Conservation (phyloP, 2,329 filamentous ascomycete genomes). For the Xylariomycetidae sp. region DNA sequence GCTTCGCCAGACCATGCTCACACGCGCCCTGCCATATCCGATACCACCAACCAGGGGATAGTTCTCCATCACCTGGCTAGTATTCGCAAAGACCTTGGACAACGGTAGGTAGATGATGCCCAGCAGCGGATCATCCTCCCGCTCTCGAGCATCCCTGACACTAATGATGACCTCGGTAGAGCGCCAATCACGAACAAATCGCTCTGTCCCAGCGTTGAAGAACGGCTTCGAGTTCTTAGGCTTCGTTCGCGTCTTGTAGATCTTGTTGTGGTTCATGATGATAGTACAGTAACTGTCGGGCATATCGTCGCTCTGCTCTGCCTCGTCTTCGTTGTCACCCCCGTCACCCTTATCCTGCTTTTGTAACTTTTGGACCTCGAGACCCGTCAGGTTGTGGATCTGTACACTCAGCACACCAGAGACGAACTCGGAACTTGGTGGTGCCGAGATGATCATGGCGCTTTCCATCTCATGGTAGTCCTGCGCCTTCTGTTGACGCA, state of each 20-base stretch:
- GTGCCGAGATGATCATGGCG: slow-evolving; percentile 63
- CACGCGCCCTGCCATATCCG: slow-evolving; percentile 63
- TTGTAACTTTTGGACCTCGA: slow-evolving; percentile 57
- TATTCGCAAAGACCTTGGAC: slow-evolving; percentile 54
- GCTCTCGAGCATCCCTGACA: slow-evolving; percentile 62
- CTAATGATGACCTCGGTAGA: slow-evolving; percentile 63
- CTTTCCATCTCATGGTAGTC: slow-evolving; percentile 59
- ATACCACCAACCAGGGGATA: slow-evolving; percentile 68
- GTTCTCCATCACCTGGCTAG: slow-evolving; percentile 59
- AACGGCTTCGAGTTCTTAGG: slow-evolving; percentile 75
- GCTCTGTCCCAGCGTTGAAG: slow-evolving; percentile 72
- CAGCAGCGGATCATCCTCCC: slow-evolving; percentile 65
- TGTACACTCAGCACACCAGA: slow-evolving; percentile 67
- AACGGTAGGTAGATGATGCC: slow-evolving; percentile 68
- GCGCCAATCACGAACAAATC: slow-evolving; percentile 65
- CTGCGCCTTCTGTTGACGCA: slow-evolving; percentile 63
- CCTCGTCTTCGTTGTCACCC: slow-evolving; percentile 49
- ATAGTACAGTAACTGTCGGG: slow-evolving; percentile 70
- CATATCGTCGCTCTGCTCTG: slow-evolving; percentile 58
- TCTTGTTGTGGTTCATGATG: slow-evolving; percentile 67
- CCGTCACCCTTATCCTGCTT: slow-evolving; percentile 46
- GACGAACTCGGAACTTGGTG: slow-evolving; percentile 56
- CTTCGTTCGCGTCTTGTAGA: slow-evolving; percentile 69
- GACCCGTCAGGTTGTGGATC: slow-evolving; percentile 67
- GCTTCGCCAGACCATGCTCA: slow-evolving; percentile 71